A percentile compares a stretch with the other conserved stretches of the same genome.
phyloP scores from a whole-genome alignment of 495 filamentous ascomycete species.

The Viridothelium virens region DNA sequence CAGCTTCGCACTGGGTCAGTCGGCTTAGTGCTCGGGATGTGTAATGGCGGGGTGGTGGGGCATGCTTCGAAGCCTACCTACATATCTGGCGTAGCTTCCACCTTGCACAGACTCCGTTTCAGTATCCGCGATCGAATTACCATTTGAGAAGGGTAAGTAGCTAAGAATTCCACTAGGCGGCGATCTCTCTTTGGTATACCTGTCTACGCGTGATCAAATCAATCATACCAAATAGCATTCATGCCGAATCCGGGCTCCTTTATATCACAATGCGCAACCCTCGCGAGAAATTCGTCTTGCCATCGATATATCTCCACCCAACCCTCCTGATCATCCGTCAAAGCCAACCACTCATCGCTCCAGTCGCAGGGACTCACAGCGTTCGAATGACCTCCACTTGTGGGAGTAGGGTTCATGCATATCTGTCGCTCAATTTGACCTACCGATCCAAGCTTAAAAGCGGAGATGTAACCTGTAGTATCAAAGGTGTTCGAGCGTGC shows the following conservation, averaged over 20 bases:
- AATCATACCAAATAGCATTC: conserved; percentile 90
- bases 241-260: conserved; percentile 77
- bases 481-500: conserved; percentile 66
- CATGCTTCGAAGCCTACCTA: neutral
- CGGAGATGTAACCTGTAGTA: conserved; percentile 66
- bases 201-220: conserved; percentile 13
- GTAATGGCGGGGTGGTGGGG: conserved; percentile 1
- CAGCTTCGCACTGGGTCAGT: neutral
- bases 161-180: neutral
- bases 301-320: conserved; percentile 82
- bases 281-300: conserved; percentile 65
- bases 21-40: neutral
- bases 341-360: conserved; percentile 75
- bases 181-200: neutral
- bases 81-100: neutral
- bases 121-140: neutral
- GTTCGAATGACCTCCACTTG: conserved; percentile 78
- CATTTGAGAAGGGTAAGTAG: neutral
- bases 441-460: conserved; percentile 57
- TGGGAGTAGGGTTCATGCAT: conserved; percentile 72
- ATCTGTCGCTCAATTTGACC: conserved; percentile 70
- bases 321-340: conserved; percentile 77
- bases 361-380: conserved; percentile 71
- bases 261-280: conserved; percentile 66
- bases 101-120: neutral